Percentiles rank a stretch among this genome's conserved stretches.
These are phyloP conservation scores for Gossypium stocksii DNA, from an alignment of 345 rosid genomes.

Conservation along the genomic window DNA sequence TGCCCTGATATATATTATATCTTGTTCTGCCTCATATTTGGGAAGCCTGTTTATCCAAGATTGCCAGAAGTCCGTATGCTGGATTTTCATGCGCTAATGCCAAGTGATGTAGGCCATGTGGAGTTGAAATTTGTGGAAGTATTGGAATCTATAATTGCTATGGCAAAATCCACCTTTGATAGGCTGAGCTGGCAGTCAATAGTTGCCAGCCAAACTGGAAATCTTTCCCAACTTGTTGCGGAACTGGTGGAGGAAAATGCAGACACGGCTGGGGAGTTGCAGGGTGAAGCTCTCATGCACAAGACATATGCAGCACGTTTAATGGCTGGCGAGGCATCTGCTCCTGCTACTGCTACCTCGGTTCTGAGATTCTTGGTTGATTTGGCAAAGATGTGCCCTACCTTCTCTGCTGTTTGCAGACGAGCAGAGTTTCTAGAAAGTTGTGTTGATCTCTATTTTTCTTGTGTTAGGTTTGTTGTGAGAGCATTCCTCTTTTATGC, in stretches of 20 bases:
- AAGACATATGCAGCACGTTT: slow-evolving; percentile 98
- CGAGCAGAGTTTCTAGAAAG: slow-evolving; percentile 85
- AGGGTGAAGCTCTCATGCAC: slow-evolving; percentile 99
- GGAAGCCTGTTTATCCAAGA: slow-evolving; percentile 94
- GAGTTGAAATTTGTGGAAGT: slow-evolving; percentile 91
- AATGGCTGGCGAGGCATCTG: slow-evolving; percentile 99
- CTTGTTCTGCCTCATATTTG: slow-evolving; percentile 88
- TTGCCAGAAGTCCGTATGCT: slow-evolving; percentile 99
- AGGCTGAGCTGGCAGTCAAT: slow-evolving; percentile 76
- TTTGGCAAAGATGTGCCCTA: slow-evolving; percentile 93
- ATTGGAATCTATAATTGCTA: slow-evolving; percentile 83
- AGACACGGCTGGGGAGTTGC: slow-evolving; percentile 94
- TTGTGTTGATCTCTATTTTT: slow-evolving; percentile 92
- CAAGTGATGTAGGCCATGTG: slow-evolving; percentile 68
- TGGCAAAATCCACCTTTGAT: slow-evolving; percentile 97
- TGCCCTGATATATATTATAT: slow-evolving; percentile 97
- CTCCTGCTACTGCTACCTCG: slow-evolving; percentile 97
- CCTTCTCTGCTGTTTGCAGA: slow-evolving; percentile 91
- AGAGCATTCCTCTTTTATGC: slow-evolving; percentile 19
- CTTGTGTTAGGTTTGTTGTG: slow-evolving; percentile 81
- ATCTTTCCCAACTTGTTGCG: slow-evolving; percentile 87
- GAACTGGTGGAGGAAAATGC: slow-evolving; percentile 87
- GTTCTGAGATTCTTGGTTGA: slow-evolving; percentile 99
- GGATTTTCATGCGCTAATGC: slow-evolving; percentile 97
- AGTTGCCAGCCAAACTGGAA: slow-evolving; percentile 88